A percentile compares a stretch with the other conserved stretches of the same genome.
These are phyloP conservation scores for Tetratostichococcus sp. DNA, from an alignment of 139 green algal species.

Conservation along the genomic window DNA sequence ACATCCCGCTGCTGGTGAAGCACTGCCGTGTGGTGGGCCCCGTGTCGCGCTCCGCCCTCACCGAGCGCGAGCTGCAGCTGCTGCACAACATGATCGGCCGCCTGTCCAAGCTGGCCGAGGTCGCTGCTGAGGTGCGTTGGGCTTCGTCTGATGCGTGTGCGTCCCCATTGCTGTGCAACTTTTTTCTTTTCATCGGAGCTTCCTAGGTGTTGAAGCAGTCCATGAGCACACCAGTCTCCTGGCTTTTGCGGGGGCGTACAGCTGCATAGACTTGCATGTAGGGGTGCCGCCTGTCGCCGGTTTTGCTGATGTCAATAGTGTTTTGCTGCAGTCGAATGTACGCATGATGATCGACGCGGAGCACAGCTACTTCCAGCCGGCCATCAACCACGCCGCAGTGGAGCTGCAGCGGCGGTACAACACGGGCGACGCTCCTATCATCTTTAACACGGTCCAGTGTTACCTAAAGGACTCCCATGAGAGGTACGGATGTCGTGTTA, in stretches of 20 bases:
- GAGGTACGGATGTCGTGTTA: neutral
- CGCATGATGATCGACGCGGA: constrained; percentile 84
- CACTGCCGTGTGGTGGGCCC: constrained; percentile 43
- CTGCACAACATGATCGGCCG: constrained; percentile 61
- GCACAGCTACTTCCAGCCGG: constrained; percentile 85
- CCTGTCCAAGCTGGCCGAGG: constrained; percentile 47
- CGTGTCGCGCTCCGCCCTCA: constrained; percentile 39
- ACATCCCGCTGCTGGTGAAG: constrained; percentile 26
- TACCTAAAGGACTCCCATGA: constrained; percentile 60
- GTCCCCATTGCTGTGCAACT: too few relatives aligned
- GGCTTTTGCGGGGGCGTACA: too few relatives aligned
- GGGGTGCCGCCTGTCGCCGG: too few relatives aligned
- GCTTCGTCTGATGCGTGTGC: too few relatives aligned
- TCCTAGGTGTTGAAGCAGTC: too few relatives aligned
- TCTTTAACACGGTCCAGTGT: constrained; percentile 82
- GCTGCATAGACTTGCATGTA: too few relatives aligned
- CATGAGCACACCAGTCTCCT: too few relatives aligned
- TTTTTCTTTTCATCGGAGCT: too few relatives aligned
- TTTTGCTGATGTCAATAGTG: too few relatives aligned
- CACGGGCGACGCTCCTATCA: constrained; percentile 31
- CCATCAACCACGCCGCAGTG: constrained; percentile 74
- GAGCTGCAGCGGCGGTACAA: constrained; percentile 76
- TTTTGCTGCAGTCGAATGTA: constrained; percentile 39
- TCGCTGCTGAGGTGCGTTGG: constrained; percentile 22
- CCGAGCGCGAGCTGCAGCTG: constrained; percentile 58